Evolutionary conservation across 352 stramenopile species (phyloP), one percentile per base, ranked within the genome.

Genomic region (Phytophthora hybrid): DNA sequence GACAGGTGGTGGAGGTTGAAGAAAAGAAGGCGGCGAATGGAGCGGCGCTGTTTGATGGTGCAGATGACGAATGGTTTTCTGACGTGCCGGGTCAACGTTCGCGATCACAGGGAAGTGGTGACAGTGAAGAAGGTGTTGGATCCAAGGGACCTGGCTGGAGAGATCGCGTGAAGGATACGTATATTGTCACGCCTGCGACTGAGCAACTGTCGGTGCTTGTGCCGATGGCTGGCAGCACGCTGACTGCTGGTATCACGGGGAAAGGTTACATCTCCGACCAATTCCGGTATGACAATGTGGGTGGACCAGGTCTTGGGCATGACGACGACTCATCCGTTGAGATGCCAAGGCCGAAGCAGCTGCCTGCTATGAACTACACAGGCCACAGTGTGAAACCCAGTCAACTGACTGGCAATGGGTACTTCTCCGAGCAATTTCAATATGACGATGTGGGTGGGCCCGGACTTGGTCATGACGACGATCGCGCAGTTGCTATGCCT

Each of bases 11-110:
- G 21, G 37, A 32, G 13, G 18, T 32, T 37, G 31, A 71, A 32
- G 37, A 66, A 1, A 71, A 75, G 18, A 9, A 32, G 29, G 11
- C 54, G 10, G 11, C 26, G 26, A 73, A 41, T 1, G 51, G 29
- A 11, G 21, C 62, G 10, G 53, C 62, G 14, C 64, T 94, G 13
- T 92, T 93, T 66, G 81, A 91, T 47, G 64, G 63, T 26, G 66
- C 66, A 5, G 87, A 90, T 19, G 82, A 92, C 19, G 78, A 78
- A 26, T 94, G 85, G 87, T 94, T 94, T 77, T 78, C 66, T 0
- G 85, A 94, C 65, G 68, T 73, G n/a, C 64, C 72, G 11, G 52
- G 69, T 29, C 63, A 67, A 18, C 59, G 59, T 11, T 21, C 8
- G 41, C 47, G 29, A 21, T 63, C 63, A 47, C 53, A 37, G 41